phyloP scores from a whole-genome alignment of 805 yeast genomes.

The Zygosaccharomyces siamensis region DNA sequence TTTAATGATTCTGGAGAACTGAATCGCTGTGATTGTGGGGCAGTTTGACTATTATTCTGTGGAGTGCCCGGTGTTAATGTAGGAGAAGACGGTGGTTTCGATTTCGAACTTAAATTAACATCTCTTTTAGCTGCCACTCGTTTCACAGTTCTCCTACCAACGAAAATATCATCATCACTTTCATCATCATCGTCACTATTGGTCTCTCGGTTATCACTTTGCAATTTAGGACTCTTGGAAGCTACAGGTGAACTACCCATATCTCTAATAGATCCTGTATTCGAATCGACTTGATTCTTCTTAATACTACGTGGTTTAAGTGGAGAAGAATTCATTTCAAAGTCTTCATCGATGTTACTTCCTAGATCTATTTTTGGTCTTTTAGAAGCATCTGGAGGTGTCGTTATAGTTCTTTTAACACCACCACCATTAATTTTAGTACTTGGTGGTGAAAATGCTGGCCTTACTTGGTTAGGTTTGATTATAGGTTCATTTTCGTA shows the following conservation, averaged over 20 bases:
- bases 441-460: neutral
- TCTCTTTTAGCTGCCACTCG: constrained; percentile 27
- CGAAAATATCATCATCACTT: constrained; percentile 32
- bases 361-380: constrained; percentile 16
- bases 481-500: constrained; percentile 29
- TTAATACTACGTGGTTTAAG: constrained; percentile 17
- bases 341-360: constrained; percentile 7
- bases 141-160: constrained; percentile 30
- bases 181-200: constrained; percentile 33
- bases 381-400: neutral
- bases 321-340: constrained; percentile 27
- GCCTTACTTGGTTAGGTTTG: constrained; percentile 2
- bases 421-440: neutral
- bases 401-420: neutral
- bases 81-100: constrained; percentile 26
- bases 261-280: constrained; percentile 17
- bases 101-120: constrained; percentile 25
- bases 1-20: constrained; percentile 10
- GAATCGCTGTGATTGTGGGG: neutral
- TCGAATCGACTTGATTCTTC: constrained; percentile 7
- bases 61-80: constrained; percentile 36
- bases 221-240: neutral
- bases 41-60: neutral
- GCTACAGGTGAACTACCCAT: constrained; percentile 25
- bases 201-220: constrained; percentile 1